Evolutionary conservation across 2,329 filamentous ascomycete species (phyloP), one percentile per base, ranked within the genome.

Genomic region (Stagonosporopsis cucurbitacearum): DNA sequence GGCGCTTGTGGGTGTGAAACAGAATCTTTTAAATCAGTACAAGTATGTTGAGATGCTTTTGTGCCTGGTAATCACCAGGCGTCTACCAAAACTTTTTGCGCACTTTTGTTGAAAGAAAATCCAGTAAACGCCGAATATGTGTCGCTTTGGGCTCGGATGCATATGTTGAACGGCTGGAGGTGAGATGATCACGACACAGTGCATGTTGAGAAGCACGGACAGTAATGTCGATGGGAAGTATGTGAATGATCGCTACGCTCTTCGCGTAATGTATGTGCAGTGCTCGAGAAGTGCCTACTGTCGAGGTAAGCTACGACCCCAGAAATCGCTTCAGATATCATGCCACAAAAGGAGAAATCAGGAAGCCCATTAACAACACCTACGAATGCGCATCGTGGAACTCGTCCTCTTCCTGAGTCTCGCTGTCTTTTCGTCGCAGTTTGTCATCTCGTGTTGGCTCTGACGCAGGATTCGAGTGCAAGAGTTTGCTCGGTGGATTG

Each of bases 301-400:
- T 53, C 45, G 44, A 53, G 54, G 49, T 57, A 57, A 57, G 49
- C 43, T 50, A 37, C 53, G 25, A 30, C 23, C 30, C 53, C 32
- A 32, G n/a, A 9, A 47, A 47, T 51, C 37, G 53, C 47, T 51
- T 30, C 30, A 56, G 47, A 51, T 25, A 48, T 51, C 37, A 48
- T 51, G 42, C 47, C 37, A 37, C 20, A 46, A 39, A 42, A 51
- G 17, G 35, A 33, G 26, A n/a, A 49, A 45, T 33, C 20, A 57
- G 2, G 30, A 36, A 52, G 44, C 41, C 50, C 45, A 37, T 36
- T 19, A 19, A 19, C 20, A 26, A 32, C 22, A 48, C 39, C 56
- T 66, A 76, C 48, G 74, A 72, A 45, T 79, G 75, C 6, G 80
- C 80, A 69, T 82, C 80, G 43, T 79, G 74, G 54, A 82, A 82